These are phyloP conservation scores for Calonectria henricotiae DNA, from an alignment of 2,329 filamentous ascomycete species.

Conservation along the genomic window DNA sequence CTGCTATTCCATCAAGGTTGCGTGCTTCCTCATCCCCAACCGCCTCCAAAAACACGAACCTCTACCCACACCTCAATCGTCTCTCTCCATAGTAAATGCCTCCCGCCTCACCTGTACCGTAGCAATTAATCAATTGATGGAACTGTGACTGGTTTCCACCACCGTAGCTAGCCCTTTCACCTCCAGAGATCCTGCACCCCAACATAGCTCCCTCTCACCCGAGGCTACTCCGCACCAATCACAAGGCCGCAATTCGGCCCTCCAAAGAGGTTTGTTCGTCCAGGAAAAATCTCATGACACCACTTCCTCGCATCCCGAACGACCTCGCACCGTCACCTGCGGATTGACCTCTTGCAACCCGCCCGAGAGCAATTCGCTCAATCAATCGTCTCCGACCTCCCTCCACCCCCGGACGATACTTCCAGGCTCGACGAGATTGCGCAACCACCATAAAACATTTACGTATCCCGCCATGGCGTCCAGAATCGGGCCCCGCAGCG, in stretches of 20 bases:
- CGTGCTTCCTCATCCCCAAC: not conserved
- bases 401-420: not conserved
- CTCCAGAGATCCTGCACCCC: not conserved
- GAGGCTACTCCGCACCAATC: conserved; percentile 60
- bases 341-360: conserved; percentile 29
- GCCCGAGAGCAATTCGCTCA: conserved; percentile 22
- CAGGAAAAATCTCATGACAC: conserved; percentile 60
- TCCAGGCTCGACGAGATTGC: not conserved
- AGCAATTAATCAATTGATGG: conserved; percentile 17
- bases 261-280: conserved; percentile 38
- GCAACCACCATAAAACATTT: conserved; percentile 17
- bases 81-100: not conserved
- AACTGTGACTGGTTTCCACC: conserved; percentile 1
- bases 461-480: conserved; percentile 58
- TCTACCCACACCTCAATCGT: not conserved
- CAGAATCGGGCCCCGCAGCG: conserved; percentile 74
- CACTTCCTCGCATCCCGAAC: conserved; percentile 52
- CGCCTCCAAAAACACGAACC: not conserved
- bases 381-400: conserved; percentile 17
- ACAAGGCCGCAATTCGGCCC: conserved; percentile 52
- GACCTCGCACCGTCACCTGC: conserved; percentile 38
- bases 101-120: no score
- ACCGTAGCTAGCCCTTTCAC: conserved; percentile 1
- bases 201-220: conserved; percentile 52
- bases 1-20: not conserved